Evolutionary conservation across 2,329 filamentous ascomycete species (phyloP).

Genomic region (Ceratocystis colombiana): DNA sequence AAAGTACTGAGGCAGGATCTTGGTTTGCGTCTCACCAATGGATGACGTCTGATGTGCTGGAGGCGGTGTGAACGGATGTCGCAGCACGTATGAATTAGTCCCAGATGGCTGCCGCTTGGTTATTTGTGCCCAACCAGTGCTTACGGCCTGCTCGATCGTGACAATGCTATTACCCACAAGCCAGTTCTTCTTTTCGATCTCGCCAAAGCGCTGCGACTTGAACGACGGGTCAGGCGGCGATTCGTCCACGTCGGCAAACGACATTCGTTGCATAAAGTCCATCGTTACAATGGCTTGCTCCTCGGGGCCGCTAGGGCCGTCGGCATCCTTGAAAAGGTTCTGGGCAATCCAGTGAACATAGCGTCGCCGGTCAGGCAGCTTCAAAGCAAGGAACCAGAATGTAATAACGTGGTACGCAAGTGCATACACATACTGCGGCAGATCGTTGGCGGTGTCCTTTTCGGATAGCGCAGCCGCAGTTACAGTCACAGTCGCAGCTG

Average conservation of each 20-base stretch:
- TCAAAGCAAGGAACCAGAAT: conserved; percentile 91
- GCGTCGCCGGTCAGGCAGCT: conserved; percentile 68
- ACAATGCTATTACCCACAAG: conserved; percentile 64
- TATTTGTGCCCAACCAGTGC: conserved; percentile 58
- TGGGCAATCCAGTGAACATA: conserved; percentile 86
- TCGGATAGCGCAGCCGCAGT: conserved; percentile 27
- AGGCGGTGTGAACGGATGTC: conserved; percentile 49
- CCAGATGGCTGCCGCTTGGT: conserved; percentile 63
- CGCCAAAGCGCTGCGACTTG: conserved; percentile 52
- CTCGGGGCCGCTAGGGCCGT: conserved; percentile 63
- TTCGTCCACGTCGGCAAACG: conserved; percentile 76
- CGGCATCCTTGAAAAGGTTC: conserved; percentile 68
- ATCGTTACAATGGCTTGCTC: conserved; percentile 90
- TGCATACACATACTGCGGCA: conserved; percentile 88
- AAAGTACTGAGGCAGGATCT: conserved; percentile 62
- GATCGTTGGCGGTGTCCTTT: conserved; percentile 49
- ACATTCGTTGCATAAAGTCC: conserved; percentile 85
- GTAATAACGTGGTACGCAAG: conserved; percentile 91
- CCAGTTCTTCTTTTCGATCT: conserved; percentile 58
- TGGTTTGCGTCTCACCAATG: conserved; percentile 43
- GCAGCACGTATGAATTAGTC: conserved; percentile 49
- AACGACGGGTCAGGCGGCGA: conserved; percentile 58
- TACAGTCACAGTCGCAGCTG: conserved; percentile 25
- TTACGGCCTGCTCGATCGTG: conserved; percentile 59
- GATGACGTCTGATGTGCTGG: conserved; percentile 44